Base-by-base conservation (phyloP, 176 grass and related monocot species). In the Panicum miliaceum region DNA sequence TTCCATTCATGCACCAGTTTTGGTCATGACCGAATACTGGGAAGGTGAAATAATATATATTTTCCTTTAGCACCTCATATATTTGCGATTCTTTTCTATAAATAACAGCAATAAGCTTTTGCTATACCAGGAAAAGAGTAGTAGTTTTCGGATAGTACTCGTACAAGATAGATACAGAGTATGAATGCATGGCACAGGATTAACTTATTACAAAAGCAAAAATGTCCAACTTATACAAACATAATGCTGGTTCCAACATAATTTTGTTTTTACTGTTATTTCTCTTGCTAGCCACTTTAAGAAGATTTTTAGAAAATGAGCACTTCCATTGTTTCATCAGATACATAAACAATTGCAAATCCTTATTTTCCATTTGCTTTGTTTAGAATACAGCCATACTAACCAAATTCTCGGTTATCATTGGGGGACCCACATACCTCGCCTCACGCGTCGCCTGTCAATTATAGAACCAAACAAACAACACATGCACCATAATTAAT, bases 121-220 rank as follows among this genome's bases (percentile, higher is more conserved):
- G 23, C 22, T 72, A 64, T 53, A 60, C 56, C 12, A 64, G 56
- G 47, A 50, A 58, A 73, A 53, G 23, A 29, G 35, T 64, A 48
- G 22, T 12, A 0, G 23, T 38, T 54, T 76, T 41, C 9, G 18
- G 19, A 16, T 35, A 72, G 64, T 79, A 37, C 43, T 64, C 14
- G 79, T 71, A 23, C 42, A 79, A 79, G 32, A 7, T 71, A 77
- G 68, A 71, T 15, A 47, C 8, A 71, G 15, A 79, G 43, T 27
- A 22, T 79, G 45, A 73, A 80, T 27, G n/a, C 42, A 80, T 76
- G 54, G 62, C 16, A 23, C n/a, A 40, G n/a, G 38, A 8, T 27
- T 7, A 52, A 71, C 72, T n/a, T 51, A 73, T 47, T 43, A 86
- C 43, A n/a, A 41, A 4, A 64, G 7, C 36, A 79, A 41, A 48